Base-by-base conservation (phyloP, 1,284 basidiomycete genomes). In the Fistulina hepatica region DNA sequence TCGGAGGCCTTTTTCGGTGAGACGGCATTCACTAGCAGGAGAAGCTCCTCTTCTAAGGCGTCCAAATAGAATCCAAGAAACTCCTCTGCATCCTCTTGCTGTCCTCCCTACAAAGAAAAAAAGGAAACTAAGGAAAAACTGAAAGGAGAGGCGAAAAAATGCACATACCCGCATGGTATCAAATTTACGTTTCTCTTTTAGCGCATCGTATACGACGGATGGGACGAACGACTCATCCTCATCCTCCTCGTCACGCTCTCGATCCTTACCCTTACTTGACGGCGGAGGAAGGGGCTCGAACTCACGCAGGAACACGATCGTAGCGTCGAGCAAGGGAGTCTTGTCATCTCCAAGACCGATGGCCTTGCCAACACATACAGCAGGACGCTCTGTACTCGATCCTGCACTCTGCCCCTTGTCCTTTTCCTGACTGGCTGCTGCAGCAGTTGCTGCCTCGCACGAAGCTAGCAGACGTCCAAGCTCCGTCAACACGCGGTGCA, bases 51-150 rank as follows among this genome's bases (percentile, higher is more conserved):
- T 58, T 97, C 92, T 3, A 98, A 65, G 1, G 91, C 90, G 56
- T 97, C 92, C 31, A 97, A 68, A 63, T 91, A 93, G 63, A 97
- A 95, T 7, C 94, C 93, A n/a, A 97, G 69, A 61, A 97, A 98
- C 60, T 98, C 94, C 58, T 98, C 93, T 1, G 94, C 94, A 45
- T 98, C 94, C 60, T 98, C 94, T 63, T 98, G 94, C 46, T 92
- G 86, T 0, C 93, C 93, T 22, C 86, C 77, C 72, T 91, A 44
- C 3, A 47, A 36, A 27, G 26, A 43, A 21, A 32, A 42, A 34
- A 8, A 23, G 40, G 13, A 13, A 33, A 19, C 2, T 25, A 9
- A 20, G 16, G 32, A 22, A 37, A 32, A 36, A 34, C 27, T 8
- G 23, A 39, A 33, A 10, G 32, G 30, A 41, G 27, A 39, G 19